Conservation (phyloP, 257 asterid species). For the Plantago major region DNA sequence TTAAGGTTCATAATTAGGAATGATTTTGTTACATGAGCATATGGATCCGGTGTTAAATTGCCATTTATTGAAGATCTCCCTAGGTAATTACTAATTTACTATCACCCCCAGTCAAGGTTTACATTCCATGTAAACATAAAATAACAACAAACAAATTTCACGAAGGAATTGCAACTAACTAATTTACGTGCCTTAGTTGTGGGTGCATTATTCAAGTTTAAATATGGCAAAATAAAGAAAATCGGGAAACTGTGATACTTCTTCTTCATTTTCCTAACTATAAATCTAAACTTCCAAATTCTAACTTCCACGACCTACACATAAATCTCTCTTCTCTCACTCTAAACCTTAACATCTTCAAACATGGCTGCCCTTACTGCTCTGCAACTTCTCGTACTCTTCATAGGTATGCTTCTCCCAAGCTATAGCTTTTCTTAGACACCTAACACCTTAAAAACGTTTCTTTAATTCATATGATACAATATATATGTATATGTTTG, state of each 20-base stretch:
- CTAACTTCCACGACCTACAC: too few relatives aligned
- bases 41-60: too few relatives aligned
- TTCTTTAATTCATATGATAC: background rate
- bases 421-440: background rate
- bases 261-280: constrained; percentile 3
- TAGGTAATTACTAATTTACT: too few relatives aligned
- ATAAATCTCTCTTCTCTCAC: background rate
- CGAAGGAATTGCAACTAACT: constrained; percentile 21
- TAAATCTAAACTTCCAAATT: constrained; percentile 25
- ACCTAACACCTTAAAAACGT: too few relatives aligned
- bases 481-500: background rate
- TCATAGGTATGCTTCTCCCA: constrained; percentile 24
- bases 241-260: constrained; percentile 6
- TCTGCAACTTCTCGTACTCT: constrained; percentile 21
- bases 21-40: too few relatives aligned
- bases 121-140: too few relatives aligned
- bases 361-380: background rate
- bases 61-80: too few relatives aligned
- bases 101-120: too few relatives aligned
- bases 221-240: background rate
- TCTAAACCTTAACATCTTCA: too few relatives aligned
- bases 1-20: too few relatives aligned
- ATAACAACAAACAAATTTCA: background rate
- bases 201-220: background rate
- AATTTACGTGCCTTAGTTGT: constrained; percentile 22